Evolutionary conservation across 495 filamentous ascomycete genomes (phyloP), one percentile per base, ranked within the genome.

Genomic region (Penicillium salamii): DNA sequence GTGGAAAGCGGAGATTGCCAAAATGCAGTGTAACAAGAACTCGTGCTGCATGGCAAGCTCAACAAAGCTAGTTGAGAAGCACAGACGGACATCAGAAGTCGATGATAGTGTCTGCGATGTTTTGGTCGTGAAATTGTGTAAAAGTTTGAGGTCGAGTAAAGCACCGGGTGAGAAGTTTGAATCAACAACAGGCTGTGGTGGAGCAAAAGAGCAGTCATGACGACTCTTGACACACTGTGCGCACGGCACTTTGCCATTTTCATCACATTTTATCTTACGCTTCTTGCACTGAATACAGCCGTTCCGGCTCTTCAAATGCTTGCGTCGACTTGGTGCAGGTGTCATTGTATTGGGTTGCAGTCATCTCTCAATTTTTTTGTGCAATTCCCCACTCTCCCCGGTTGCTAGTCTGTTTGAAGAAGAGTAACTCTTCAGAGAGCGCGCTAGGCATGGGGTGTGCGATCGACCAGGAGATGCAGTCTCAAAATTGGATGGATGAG

Each of bases 231-330:
- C 36, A 21, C 36, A 39, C 20, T 39, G 36, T 21, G 36, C 36
- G 9, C 36, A 39, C 12, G 36, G 36, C 6, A 39, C 18, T 11
- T 14, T 18, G 8, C 36, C 36, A 39, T 39, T 39, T 21, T 39
- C 36, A 17, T 39, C 36, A 21, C 36, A 39, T 39, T 39, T 39
- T 39, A 39, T 39, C 20, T 23, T 39, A 9, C 36, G 36, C 18
- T 39, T 39, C 36, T 39, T 39, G 36, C 36, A 39, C 20, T 39
- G 36, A 7, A 23, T 39, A 39, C 36, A 39, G 36, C 36, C 36
- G 13, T 23, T 39, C 18, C 36, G 36, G 36, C 36, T 39, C 36
- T 39, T 39, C 19, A 39, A 21, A 21, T 39, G 36, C 36, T 39
- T 39, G 8, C 36, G 36, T 39, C 36, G 36, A 18, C 18, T 39